Evolutionary conservation across 176 grass and related monocot genomes (phyloP).

Genomic region (Typha latifolia): DNA sequence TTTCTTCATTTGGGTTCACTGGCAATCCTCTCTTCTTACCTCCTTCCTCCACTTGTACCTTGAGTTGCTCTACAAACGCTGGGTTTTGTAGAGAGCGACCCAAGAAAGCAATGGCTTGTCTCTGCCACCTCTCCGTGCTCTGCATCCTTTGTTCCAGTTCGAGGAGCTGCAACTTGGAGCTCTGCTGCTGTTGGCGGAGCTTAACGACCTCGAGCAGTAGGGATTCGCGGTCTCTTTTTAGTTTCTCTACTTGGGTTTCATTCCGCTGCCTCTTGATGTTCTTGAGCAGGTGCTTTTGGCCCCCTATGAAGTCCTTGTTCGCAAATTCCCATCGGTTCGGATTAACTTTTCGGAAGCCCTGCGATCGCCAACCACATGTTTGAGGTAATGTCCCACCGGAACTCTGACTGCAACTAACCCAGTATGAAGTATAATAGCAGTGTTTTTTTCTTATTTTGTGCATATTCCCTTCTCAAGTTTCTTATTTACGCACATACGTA

Average conservation of each 20-base stretch:
- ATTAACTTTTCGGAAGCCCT: constrained; percentile 84
- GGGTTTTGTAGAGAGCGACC: constrained; percentile 12
- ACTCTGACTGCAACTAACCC: neutral
- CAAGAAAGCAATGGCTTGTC: constrained; percentile 15
- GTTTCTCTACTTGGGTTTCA: neutral
- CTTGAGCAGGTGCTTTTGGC: constrained; percentile 56
- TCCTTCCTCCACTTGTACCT: neutral
- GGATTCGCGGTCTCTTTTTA: constrained; percentile 10
- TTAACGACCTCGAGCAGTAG: constrained; percentile 21
- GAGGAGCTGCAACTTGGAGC: constrained; percentile 13
- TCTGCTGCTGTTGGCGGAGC: constrained; percentile 22
- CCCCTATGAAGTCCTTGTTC: constrained; percentile 69
- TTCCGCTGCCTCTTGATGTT: constrained; percentile 16
- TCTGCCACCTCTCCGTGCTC: constrained; percentile 14
- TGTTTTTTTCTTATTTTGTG: too few relatives aligned
- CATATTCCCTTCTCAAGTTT: too few relatives aligned
- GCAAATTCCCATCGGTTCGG: constrained; percentile 81
- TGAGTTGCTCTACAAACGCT: neutral
- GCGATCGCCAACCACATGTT: too few relatives aligned
- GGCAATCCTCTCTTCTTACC: constrained; percentile 14
- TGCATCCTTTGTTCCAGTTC: constrained; percentile 14
- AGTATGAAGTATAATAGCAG: too few relatives aligned
- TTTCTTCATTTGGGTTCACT: neutral
- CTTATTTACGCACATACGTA: too few relatives aligned
- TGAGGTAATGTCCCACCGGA: neutral